Percentiles rank a stretch among this genome's conserved stretches.
These are phyloP conservation scores for Limonium bicolor DNA, from an alignment of 148 eudicot genomes.

Conservation along the genomic window DNA sequence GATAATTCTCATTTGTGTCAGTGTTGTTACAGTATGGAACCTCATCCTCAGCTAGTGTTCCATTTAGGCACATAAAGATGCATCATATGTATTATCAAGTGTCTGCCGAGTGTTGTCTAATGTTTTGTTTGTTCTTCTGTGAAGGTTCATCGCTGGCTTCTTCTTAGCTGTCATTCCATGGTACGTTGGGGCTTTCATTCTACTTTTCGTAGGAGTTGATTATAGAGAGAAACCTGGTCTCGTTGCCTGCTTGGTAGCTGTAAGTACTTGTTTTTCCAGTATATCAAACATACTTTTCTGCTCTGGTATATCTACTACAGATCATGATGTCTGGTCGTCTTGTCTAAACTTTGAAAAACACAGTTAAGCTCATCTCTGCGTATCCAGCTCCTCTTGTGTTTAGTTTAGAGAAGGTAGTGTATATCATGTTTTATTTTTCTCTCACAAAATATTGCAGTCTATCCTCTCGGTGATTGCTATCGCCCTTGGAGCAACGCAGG, in stretches of 20 bases:
- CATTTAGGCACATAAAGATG: no score
- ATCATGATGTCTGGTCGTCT: background rate
- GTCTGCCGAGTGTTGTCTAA: no score
- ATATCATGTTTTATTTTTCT: background rate
- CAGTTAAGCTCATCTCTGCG: no score
- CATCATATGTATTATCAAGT: no score
- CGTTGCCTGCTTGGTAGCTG: constrained; percentile 76
- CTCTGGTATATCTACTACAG: background rate
- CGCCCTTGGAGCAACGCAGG: constrained; percentile 46
- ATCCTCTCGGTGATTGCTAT: constrained; percentile 50
- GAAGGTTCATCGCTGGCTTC: constrained; percentile 77
- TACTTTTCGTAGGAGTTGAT: constrained; percentile 58
- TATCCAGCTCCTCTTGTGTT: background rate
- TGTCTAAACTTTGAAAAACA: background rate
- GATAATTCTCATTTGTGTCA: no score
- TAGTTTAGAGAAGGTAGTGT: background rate
- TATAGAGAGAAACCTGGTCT: constrained; percentile 90
- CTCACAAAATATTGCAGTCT: constrained; percentile 32
- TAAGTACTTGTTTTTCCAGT: constrained; percentile 19
- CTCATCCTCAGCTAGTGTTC: no score
- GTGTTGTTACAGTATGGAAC: no score
- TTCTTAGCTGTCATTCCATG: constrained; percentile 74
- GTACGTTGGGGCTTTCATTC: constrained; percentile 79
- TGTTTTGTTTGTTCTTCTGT: constrained; percentile 9
- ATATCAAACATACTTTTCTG: background rate